Evolutionary conservation across 768 basidiomycete species (phyloP), one percentile per base, ranked within the genome.

Genomic region (Boletus insuetus): DNA sequence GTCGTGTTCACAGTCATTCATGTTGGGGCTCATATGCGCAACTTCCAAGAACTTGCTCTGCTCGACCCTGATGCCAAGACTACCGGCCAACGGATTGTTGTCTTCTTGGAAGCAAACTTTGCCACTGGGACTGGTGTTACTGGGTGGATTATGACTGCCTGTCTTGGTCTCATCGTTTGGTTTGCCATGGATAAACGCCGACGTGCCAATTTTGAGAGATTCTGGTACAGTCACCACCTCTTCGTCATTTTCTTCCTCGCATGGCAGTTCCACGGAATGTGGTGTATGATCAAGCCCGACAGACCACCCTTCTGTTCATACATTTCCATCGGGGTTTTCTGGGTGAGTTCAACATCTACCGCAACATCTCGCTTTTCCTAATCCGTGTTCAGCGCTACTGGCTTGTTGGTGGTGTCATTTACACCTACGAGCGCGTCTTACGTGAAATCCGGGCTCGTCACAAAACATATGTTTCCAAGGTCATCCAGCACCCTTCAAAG

Each of bases 241-340:
- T 96, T 94, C 77, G 82, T 96, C 65, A 68, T 91, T 54, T 96
- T 96, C 82, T 97, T 98, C 79, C 81, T 93, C 69, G 77, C 79
- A 67, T 97, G 95, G 95, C 95, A 98, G 70, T 77, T 96, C 31
- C 94, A 95, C 67, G 94, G 94, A 51, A 89, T 95, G 89, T 95
- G 92, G 83, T 94, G 93, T 75, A 93, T 94, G 91, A 92, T 95
- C 75, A 75, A 90, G 73, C 94, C 94, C 24, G 93, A 97, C 72
- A 79, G 89, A 51, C 80, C 89, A 1, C 93, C 93, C 0, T 94
- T 79, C 73, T 98, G 95, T 74, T 91, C 89, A 5, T 88, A 71
- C 71, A 89, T 88, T 67, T 82, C 75, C 37, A 86, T 95, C 59
- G 95, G 94, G 61, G 92, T 96, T 57, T 98, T 98, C 77, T 98